phyloP scores from a whole-genome alignment of 345 rosid genomes.

The Salix koriyanagi region DNA sequence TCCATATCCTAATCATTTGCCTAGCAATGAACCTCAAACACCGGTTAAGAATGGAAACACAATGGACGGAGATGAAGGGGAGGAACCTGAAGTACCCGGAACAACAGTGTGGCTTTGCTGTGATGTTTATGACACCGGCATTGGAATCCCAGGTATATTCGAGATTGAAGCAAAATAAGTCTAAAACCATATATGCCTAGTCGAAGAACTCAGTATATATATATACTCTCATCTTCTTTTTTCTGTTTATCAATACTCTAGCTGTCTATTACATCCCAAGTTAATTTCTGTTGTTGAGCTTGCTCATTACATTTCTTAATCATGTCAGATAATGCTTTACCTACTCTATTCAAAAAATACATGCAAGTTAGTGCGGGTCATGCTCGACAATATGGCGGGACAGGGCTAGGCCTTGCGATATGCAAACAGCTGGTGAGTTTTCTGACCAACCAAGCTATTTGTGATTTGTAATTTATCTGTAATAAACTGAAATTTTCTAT shows the following conservation, averaged over 20 bases:
- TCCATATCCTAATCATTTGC: slow-evolving; percentile 14
- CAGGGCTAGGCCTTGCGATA: slow-evolving; percentile 94
- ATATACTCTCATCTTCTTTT: not conserved
- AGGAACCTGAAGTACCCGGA: slow-evolving; percentile 31
- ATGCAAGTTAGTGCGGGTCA: slow-evolving; percentile 97
- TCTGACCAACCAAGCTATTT: not conserved
- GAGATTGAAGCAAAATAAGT: too few relatives aligned
- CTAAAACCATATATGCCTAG: not conserved
- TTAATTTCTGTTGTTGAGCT: not conserved
- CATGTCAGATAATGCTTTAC: slow-evolving; percentile 75
- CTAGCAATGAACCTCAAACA: slow-evolving; percentile 25
- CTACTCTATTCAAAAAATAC: slow-evolving; percentile 79
- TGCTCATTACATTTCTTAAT: slow-evolving; percentile 15
- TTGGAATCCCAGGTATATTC: slow-evolving; percentile 80
- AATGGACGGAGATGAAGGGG: slow-evolving; percentile 32
- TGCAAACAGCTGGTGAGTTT: slow-evolving; percentile 85
- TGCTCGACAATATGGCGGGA: slow-evolving; percentile 95
- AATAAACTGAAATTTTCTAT: not conserved
- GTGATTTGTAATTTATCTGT: not conserved
- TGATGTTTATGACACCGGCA: slow-evolving; percentile 89
- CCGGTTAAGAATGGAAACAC: slow-evolving; percentile 26
- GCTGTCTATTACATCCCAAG: not conserved
- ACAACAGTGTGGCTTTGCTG: slow-evolving; percentile 83
- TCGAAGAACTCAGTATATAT: not conserved
- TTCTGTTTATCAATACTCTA: not conserved